These are phyloP conservation scores for Gynandropsis gynandra DNA, from an alignment of 345 rosid species.

Conservation along the genomic window DNA sequence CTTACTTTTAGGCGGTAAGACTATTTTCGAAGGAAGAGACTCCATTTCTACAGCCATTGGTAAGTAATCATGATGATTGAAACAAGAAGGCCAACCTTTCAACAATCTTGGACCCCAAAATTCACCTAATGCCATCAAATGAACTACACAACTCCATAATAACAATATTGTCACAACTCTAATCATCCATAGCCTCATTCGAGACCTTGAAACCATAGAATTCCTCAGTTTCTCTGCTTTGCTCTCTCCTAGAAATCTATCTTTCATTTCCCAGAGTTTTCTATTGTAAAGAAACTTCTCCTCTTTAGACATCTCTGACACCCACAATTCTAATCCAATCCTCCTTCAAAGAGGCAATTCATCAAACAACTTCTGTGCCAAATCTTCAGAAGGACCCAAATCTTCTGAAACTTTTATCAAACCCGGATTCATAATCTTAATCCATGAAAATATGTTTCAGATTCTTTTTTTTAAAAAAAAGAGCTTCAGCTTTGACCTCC, in stretches of 20 bases:
- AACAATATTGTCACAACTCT: conserved; percentile 81
- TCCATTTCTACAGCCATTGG: conserved; percentile 33
- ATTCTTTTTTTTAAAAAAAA: no score
- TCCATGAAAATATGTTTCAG: no score
- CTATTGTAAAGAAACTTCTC: conserved; percentile 26
- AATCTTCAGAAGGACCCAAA: conserved; percentile 9
- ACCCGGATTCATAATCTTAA: conserved; percentile 3
- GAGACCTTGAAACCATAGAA: conserved; percentile 34
- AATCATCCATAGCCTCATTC: conserved; percentile 80
- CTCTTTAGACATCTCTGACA: conserved; percentile 22
- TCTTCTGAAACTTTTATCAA: conserved; percentile 1
- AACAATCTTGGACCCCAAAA: conserved; percentile 82
- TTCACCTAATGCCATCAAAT: conserved; percentile 80
- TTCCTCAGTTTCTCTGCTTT: conserved; percentile 48
- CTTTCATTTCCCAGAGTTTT: conserved; percentile 32
- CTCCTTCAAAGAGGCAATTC: conserved; percentile 4
- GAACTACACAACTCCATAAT: conserved; percentile 94
- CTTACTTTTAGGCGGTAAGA: conserved; percentile 82
- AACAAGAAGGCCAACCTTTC: conserved; percentile 88
- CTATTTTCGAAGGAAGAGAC: conserved; percentile 37
- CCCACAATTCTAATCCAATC: conserved; percentile 16
- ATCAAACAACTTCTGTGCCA: conserved; percentile 13
- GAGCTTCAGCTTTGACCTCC: no score
- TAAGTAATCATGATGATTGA: conserved; percentile 36
- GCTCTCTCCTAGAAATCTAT: conserved; percentile 38